Percentiles rank a stretch among this genome's conserved stretches.
Conservation (phyloP, 208 protist species). For the Tritrichomonas musculus region DNA sequence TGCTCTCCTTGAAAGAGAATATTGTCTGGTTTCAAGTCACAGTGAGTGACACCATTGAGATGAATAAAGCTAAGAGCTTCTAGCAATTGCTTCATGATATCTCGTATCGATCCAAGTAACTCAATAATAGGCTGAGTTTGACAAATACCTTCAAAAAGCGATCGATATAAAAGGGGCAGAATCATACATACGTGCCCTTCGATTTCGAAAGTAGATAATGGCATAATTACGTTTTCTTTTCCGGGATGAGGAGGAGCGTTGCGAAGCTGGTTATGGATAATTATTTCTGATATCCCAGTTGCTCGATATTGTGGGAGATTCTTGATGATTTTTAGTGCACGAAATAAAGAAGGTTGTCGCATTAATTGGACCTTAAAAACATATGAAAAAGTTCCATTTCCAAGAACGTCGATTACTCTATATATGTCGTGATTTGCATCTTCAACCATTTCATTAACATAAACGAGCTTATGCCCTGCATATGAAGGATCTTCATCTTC, state of each 20-base stretch:
- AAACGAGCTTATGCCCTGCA: not conserved
- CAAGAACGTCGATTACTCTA: not conserved
- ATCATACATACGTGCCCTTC: not conserved
- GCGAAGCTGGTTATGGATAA: not conserved
- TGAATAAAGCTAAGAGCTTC: slow-evolving; percentile 11
- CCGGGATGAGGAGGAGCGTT: not conserved
- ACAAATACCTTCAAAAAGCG: slow-evolving; percentile 16
- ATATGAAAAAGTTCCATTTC: slow-evolving; percentile 28
- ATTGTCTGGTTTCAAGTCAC: slow-evolving; percentile 51
- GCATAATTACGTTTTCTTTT: not conserved
- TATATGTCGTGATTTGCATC: not conserved
- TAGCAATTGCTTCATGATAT: slow-evolving; percentile 46
- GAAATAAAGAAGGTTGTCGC: not conserved
- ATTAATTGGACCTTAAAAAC: slow-evolving; percentile 11
- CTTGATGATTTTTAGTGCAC: slow-evolving; percentile 18
- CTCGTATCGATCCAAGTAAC: slow-evolving; percentile 35
- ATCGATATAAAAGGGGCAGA: not conserved
- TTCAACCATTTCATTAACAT: not conserved
- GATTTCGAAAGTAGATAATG: not conserved
- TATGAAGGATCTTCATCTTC: not conserved
- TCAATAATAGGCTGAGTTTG: not conserved
- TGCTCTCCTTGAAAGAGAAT: slow-evolving; percentile 10
- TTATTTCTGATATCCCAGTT: not conserved
- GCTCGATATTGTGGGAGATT: not conserved
- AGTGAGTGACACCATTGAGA: slow-evolving; percentile 46